Conservation (phyloP, 768 basidiomycete species). For the Pleurotus tuoliensis region DNA sequence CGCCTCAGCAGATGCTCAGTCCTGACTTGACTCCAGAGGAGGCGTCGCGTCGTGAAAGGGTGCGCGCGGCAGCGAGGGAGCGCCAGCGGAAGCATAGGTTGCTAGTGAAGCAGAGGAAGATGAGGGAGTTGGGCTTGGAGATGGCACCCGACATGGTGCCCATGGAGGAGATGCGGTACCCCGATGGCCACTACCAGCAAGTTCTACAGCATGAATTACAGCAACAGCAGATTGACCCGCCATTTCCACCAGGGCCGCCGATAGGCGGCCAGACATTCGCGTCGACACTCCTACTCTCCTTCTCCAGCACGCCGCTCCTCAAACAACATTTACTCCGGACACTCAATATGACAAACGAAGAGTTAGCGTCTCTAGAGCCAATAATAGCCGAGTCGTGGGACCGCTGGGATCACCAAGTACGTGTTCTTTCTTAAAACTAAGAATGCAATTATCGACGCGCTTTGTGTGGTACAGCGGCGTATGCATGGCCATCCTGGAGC, state of each 20-base stretch:
- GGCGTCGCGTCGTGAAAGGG: conserved; percentile 59
- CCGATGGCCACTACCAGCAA: conserved; percentile 42
- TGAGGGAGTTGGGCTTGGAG: conserved; percentile 78
- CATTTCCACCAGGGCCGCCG: conserved; percentile 55
- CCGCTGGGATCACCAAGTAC: conserved; percentile 78
- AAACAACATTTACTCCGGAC: conserved; percentile 74
- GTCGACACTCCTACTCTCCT: conserved; percentile 70
- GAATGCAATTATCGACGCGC: conserved; percentile 7
- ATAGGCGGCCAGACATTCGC: conserved; percentile 77
- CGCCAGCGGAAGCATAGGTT: conserved; percentile 80
- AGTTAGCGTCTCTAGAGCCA: conserved; percentile 73
- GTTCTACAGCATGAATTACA: conserved; percentile 40
- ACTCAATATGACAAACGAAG: conserved; percentile 73
- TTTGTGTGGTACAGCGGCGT: conserved; percentile 27
- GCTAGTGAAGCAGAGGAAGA: conserved; percentile 74
- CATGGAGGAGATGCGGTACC: conserved; percentile 65
- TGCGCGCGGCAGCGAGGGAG: conserved; percentile 74
- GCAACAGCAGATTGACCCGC: conserved; percentile 43
- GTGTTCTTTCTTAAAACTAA: conserved; percentile 16
- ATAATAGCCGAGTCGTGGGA: conserved; percentile 84
- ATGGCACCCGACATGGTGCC: conserved; percentile 73
- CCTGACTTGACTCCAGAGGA: conserved; percentile 57
- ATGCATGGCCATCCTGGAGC: conserved; percentile 24
- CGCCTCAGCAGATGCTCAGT: conserved; percentile 15
- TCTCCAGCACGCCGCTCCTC: conserved; percentile 68